phyloP scores from a whole-genome alignment of 805 yeast genomes.

The Henningerozyma blattae region DNA sequence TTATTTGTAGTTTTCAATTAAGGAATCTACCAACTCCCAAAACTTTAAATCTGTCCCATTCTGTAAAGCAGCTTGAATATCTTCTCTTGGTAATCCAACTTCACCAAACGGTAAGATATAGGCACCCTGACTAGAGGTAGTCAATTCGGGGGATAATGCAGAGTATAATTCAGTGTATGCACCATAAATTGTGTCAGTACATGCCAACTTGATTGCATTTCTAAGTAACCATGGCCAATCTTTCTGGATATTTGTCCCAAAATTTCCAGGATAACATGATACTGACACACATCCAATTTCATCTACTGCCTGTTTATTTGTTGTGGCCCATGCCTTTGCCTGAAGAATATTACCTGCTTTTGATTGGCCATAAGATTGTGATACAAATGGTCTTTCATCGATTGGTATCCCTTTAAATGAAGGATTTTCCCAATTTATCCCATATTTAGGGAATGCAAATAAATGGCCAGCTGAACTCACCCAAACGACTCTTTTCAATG shows the following conservation, averaged over 20 bases:
- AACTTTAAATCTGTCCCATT: slow-evolving; percentile 21
- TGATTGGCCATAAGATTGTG: slow-evolving; percentile 24
- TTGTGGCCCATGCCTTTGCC: slow-evolving; percentile 26
- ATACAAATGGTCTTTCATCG: slow-evolving; percentile 7
- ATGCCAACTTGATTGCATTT: slow-evolving; percentile 3
- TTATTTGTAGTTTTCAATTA: slow-evolving; percentile 2
- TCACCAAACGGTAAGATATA: slow-evolving; percentile 27
- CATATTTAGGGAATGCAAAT: slow-evolving; percentile 18
- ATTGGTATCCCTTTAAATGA: slow-evolving; percentile 11
- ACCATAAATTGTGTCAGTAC: slow-evolving; percentile 19
- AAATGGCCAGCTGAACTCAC: slow-evolving; percentile 27
- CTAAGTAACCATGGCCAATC: slow-evolving; percentile 7
- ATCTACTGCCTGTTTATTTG: slow-evolving; percentile 12
- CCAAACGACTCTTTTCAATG: slow-evolving; percentile 28
- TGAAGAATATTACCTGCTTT: slow-evolving; percentile 26
- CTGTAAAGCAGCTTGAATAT: slow-evolving; percentile 12
- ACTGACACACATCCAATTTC: slow-evolving; percentile 20
- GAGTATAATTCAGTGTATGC: slow-evolving; percentile 28
- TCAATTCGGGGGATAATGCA: slow-evolving; percentile 25
- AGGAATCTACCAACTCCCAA: slow-evolving; percentile 16
- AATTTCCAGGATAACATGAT: slow-evolving; percentile 26
- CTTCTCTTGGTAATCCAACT: slow-evolving; percentile 18
- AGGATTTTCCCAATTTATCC: slow-evolving; percentile 24
- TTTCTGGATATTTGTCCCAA: slow-evolving; percentile 21
- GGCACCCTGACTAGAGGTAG: slow-evolving; percentile 16